Conservation (phyloP, 2,329 filamentous ascomycete genomes). For the Microascus cirrosus region DNA sequence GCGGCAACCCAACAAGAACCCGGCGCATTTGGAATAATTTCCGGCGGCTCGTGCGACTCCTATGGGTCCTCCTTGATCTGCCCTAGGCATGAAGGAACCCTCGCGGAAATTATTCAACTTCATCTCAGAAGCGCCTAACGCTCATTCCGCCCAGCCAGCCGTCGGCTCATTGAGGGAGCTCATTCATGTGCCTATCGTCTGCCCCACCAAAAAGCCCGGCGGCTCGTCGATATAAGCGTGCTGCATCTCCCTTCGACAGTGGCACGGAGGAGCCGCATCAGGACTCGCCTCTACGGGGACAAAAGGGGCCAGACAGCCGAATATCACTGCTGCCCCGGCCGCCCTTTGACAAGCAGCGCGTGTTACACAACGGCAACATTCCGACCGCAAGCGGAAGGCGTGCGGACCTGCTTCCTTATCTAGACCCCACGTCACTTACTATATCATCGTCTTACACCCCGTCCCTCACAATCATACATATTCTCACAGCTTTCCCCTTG, state of each 20-base stretch:
- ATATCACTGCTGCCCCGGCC: not conserved
- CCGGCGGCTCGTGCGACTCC: no score
- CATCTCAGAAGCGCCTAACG: no score
- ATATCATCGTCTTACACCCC: not conserved
- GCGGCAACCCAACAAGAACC: no score
- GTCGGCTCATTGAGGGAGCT: no score
- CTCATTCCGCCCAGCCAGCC: no score
- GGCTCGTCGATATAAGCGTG: slow-evolving; percentile 9
- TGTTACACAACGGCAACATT: not conserved
- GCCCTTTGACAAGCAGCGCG: not conserved
- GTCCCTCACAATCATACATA: not conserved
- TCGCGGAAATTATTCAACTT: no score
- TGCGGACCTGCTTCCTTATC: not conserved
- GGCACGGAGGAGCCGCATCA: not conserved
- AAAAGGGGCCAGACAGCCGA: not conserved
- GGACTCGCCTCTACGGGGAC: not conserved
- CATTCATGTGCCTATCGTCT: no score
- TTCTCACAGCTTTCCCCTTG: not conserved
- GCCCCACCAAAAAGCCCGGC: no score
- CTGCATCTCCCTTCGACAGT: not conserved
- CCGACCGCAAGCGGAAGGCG: not conserved
- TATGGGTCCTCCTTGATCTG: no score
- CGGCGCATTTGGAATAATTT: no score
- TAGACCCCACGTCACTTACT: not conserved
- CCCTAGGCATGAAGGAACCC: no score